Conservation (phyloP, 306 rosid species). For the Corylus avellana region DNA sequence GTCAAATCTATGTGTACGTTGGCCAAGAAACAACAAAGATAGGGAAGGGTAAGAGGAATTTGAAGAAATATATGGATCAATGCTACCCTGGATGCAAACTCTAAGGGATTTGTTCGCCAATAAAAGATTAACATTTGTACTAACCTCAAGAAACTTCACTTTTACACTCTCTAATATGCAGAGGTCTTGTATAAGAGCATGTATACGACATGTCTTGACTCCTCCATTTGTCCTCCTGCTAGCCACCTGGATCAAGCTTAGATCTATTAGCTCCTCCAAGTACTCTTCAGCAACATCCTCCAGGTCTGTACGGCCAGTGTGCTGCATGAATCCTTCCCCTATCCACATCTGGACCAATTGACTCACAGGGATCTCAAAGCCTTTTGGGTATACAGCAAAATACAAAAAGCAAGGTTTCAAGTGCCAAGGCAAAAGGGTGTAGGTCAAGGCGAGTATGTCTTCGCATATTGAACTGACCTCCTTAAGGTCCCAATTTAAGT, state of each 20-base stretch:
- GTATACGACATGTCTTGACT: not conserved
- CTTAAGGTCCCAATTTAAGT: conserved; percentile 20
- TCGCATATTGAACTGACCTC: not conserved
- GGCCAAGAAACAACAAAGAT: not conserved
- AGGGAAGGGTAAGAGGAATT: not conserved
- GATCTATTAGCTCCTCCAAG: not conserved
- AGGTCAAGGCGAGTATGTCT: not conserved
- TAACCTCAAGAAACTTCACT: not conserved
- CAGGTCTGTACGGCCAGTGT: fast-evolving
- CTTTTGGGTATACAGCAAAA: not conserved
- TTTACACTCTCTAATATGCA: not conserved
- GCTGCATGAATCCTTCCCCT: not conserved
- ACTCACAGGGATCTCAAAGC: not conserved
- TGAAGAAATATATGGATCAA: no score
- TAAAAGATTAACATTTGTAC: not conserved
- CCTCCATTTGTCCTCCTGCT: not conserved
- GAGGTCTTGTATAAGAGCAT: not conserved
- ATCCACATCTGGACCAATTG: not conserved
- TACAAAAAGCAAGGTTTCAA: not conserved
- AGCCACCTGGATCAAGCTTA: not conserved
- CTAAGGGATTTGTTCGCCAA: not conserved
- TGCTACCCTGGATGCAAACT: not conserved
- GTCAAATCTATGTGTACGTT: not conserved
- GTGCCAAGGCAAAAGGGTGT: not conserved
- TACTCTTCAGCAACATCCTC: not conserved